Base-by-base conservation (phyloP, 2,329 filamentous ascomycete genomes). In the Cadophora luteo-olivacea region DNA sequence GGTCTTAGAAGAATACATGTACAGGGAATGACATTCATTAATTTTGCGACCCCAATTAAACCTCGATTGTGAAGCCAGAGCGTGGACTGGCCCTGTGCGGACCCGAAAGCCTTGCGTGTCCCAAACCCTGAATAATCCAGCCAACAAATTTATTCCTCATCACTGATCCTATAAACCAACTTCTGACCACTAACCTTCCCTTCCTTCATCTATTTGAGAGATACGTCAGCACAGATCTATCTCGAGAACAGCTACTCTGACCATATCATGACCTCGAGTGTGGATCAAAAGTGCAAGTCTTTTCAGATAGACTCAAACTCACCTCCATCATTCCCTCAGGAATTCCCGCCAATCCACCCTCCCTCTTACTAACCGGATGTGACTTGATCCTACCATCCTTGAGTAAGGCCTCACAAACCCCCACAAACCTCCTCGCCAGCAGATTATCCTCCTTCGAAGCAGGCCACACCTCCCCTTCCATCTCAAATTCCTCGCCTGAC, bases 391-490 rank as follows among this genome's bases (percentile, higher is more conserved):
- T 73, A 1, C 79, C 79, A 25, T 74, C 68, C 22, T 66, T 75
- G 11, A 84, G 64, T 52, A 84, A 67, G 8, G 71, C 72, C 14
- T 74, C 72, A 6, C 73, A 71, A 6, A 82, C 11, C 3, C 69
- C 66, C 70, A 78, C 77, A 67, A 83, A 82, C 66, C 57, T 75
- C 64, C 74, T 75, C 1, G 71, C 76, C 45, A 80, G 78, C 36
- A 78, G 76, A 32, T 72, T 73, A 65, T 82, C 76, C 51, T 76
- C 77, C 3, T 55, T 64, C 22, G 52, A 38, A 32, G 67, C 72
- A 38, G 61, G 65, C 67, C 69, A 74, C 6, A 52, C 45, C 41
- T 67, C 54, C 3, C 66, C 71, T 25, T 71, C 67, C 25, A 70
- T 67, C 19, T 71, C 64, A 66, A 79, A 80, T 1, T 67, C 54